phyloP scores from a whole-genome alignment of 83 land plant species.

The Picea abies region DNA sequence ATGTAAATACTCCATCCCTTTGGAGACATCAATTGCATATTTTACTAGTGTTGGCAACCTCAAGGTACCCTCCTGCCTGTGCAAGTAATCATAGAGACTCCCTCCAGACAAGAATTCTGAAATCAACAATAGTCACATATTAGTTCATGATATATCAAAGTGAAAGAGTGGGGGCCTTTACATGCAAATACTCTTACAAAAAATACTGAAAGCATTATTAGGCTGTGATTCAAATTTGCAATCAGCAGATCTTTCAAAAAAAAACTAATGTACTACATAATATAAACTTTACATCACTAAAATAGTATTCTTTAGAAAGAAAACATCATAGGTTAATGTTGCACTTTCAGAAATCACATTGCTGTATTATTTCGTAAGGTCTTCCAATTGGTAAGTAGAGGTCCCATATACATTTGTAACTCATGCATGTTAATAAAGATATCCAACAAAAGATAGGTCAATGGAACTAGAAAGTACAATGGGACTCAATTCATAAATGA shows the following conservation, averaged over 20 bases:
- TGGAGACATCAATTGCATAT: conserved; percentile 87
- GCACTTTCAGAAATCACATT: neutral
- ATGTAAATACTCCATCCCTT: conserved; percentile 93
- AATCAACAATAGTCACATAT: neutral
- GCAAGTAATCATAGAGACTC: conserved; percentile 85
- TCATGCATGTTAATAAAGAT: too few relatives aligned
- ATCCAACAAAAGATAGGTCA: too few relatives aligned
- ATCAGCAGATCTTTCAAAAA: conserved; percentile 2
- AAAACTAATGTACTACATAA: neutral
- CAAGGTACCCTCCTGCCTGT: conserved; percentile 61
- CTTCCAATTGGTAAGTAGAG: too few relatives aligned
- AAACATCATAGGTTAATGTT: neutral
- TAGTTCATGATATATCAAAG: neutral
- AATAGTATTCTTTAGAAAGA: neutral
- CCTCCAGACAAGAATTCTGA: conserved; percentile 95
- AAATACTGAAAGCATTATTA: neutral
- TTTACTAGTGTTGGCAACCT: conserved; percentile 64
- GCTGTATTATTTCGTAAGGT: neutral
- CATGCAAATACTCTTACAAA: too few relatives aligned
- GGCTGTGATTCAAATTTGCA: neutral
- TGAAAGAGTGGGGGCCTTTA: neutral
- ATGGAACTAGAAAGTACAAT: too few relatives aligned
- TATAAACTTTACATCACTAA: neutral
- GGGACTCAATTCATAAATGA: too few relatives aligned
- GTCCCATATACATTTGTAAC: too few relatives aligned